phyloP scores from a whole-genome alignment of 1,284 basidiomycete genomes.

The Cutaneotrichosporon cavernicola region DNA sequence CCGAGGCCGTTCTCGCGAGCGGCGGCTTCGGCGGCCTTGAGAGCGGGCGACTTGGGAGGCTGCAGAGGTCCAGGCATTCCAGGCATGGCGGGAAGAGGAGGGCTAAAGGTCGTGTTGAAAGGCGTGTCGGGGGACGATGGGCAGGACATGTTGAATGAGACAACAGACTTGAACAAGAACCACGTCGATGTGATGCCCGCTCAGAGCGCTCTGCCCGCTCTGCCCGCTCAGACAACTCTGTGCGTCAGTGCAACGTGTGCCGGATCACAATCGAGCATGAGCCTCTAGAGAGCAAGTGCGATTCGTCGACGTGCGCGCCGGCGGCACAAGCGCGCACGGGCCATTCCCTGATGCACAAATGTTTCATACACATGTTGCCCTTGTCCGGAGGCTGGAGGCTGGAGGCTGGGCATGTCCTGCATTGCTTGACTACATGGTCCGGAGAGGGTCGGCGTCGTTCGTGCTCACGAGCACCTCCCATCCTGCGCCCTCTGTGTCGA shows the following conservation, averaged over 20 bases:
- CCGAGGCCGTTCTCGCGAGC: not conserved
- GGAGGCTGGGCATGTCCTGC: not conserved
- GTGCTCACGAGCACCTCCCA: slow-evolving; percentile 25
- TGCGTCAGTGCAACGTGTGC: not conserved
- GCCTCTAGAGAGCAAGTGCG: not conserved
- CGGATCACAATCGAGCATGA: not conserved
- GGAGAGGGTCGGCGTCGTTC: slow-evolving; percentile 26
- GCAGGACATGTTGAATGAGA: not conserved
- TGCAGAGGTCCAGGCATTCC: not conserved
- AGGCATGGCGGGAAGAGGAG: no score
- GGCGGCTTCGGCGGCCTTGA: slow-evolving; percentile 2
- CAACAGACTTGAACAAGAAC: not conserved
- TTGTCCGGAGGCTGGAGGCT: not conserved
- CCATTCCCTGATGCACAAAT: not conserved
- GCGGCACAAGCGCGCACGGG: slow-evolving; percentile 1
- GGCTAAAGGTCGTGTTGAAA: not conserved
- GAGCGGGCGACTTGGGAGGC: not conserved
- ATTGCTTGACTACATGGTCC: slow-evolving; percentile 15
- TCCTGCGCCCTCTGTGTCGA: slow-evolving; percentile 46
- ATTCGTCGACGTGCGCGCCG: not conserved
- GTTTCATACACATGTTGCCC: not conserved
- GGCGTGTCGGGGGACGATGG: slow-evolving; percentile 3
- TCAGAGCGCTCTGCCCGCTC: no score
- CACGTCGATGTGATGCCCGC: not conserved
- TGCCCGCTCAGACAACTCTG: not conserved